These are phyloP conservation scores for Stephania japonica DNA, from an alignment of 164 flowering plant genomes.

Conservation along the genomic window DNA sequence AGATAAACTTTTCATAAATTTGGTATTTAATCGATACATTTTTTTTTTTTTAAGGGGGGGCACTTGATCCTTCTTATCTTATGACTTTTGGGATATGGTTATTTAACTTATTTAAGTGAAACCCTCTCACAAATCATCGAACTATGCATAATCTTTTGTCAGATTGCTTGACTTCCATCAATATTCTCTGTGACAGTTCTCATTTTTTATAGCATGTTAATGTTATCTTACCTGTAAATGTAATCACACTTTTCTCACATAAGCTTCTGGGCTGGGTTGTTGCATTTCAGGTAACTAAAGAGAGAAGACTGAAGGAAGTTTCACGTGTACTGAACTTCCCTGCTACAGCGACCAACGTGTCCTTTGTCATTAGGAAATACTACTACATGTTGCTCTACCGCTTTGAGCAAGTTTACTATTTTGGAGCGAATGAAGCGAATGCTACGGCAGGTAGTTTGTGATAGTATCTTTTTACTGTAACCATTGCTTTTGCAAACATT, in stretches of 20 bases:
- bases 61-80: background rate
- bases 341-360: background rate
- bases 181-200: background rate
- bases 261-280: background rate
- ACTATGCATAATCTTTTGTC: no score
- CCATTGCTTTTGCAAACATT: background rate
- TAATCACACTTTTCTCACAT: background rate
- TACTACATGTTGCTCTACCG: background rate
- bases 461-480: background rate
- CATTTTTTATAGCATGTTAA: background rate
- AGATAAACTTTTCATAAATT: background rate
- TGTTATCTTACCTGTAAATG: background rate
- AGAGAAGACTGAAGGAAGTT: background rate
- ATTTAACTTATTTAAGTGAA: no score
- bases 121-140: no score
- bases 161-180: no score
- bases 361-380: background rate
- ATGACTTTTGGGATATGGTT: background rate
- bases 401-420: background rate
- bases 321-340: background rate
- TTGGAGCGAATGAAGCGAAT: background rate
- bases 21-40: background rate
- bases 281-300: background rate
- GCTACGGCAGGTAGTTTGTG: background rate
- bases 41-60: background rate